phyloP scores from a whole-genome alignment of 768 basidiomycete species.

The Rhodotorula sphaerocarpa region DNA sequence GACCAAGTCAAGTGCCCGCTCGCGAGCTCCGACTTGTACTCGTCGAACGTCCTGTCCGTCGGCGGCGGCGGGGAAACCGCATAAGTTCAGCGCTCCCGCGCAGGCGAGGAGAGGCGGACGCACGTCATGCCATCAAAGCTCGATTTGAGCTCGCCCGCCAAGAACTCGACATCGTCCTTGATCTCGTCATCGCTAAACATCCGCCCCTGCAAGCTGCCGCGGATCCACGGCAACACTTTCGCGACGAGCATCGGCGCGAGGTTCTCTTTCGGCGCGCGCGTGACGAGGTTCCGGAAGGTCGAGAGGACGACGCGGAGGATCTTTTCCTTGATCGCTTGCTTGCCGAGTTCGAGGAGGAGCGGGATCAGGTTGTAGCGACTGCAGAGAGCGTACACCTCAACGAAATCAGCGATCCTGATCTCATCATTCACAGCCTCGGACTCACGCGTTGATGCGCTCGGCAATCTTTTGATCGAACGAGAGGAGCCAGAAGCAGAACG shows the following conservation, averaged over 20 bases:
- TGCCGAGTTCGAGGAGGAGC: conserved; percentile 70
- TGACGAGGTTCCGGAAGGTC: conserved; percentile 87
- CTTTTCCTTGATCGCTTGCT: conserved; percentile 90
- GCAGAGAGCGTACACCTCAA: background rate
- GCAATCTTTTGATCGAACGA: conserved; percentile 83
- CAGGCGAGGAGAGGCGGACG: conserved; percentile 39
- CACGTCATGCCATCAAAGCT: conserved; percentile 87
- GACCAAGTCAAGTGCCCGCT: conserved; percentile 92
- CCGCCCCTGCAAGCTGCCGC: conserved; percentile 62
- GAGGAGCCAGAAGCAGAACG: conserved; percentile 85
- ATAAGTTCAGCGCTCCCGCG: no score
- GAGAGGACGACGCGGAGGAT: conserved; percentile 87
- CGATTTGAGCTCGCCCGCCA: conserved; percentile 72
- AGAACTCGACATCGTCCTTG: conserved; percentile 77
- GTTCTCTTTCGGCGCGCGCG: conserved; percentile 76
- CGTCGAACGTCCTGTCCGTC: conserved; percentile 74
- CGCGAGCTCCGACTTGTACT: conserved; percentile 80
- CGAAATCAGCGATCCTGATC: no score
- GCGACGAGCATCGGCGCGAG: conserved; percentile 86
- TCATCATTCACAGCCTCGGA: background rate
- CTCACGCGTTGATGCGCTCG: conserved; percentile 75
- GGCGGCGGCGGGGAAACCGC: background rate
- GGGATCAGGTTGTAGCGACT: conserved; percentile 76
- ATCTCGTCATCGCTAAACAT: conserved; percentile 88
- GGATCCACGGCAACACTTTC: conserved; percentile 74